Conservation (phyloP, 2,329 filamentous ascomycete species). For the Pseudogymnoascus sp. region DNA sequence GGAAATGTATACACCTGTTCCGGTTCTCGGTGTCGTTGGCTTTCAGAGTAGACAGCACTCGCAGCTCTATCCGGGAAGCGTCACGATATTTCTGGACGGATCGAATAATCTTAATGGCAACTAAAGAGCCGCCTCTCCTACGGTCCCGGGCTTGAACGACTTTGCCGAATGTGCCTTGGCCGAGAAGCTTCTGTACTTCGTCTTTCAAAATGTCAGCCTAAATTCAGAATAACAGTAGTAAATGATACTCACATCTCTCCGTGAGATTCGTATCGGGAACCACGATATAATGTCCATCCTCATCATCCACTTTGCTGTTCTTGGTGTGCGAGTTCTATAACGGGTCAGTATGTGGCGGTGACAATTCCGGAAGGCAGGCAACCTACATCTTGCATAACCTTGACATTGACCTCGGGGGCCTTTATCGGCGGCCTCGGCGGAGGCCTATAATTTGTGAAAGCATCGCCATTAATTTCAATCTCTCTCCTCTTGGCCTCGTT, state of each 20-base stretch:
- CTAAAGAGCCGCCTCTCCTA: constrained; percentile 61
- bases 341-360: constrained; percentile 13
- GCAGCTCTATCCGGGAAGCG: constrained; percentile 86
- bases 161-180: constrained; percentile 96
- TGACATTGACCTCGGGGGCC: constrained; percentile 65
- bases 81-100: constrained; percentile 98
- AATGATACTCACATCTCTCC: constrained; percentile 65
- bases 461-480: constrained; percentile 59
- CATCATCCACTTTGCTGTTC: constrained; percentile 78
- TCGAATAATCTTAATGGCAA: constrained; percentile 95
- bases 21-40: constrained; percentile 87
- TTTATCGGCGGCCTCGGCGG: constrained; percentile 86
- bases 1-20: constrained; percentile 92
- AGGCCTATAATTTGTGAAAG: constrained; percentile 72
- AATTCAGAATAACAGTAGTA: not conserved
- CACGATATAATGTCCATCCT: constrained; percentile 95
- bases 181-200: constrained; percentile 78
- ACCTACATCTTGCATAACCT: constrained; percentile 55
- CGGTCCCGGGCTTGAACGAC: constrained; percentile 88
- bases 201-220: constrained; percentile 45
- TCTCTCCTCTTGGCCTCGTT: constrained; percentile 76
- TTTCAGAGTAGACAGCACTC: constrained; percentile 83
- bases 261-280: constrained; percentile 79
- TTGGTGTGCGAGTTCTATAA: constrained; percentile 36
- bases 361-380: not conserved